Base-by-base conservation (phyloP, 768 basidiomycete genomes). In the Lactarius quietus region DNA sequence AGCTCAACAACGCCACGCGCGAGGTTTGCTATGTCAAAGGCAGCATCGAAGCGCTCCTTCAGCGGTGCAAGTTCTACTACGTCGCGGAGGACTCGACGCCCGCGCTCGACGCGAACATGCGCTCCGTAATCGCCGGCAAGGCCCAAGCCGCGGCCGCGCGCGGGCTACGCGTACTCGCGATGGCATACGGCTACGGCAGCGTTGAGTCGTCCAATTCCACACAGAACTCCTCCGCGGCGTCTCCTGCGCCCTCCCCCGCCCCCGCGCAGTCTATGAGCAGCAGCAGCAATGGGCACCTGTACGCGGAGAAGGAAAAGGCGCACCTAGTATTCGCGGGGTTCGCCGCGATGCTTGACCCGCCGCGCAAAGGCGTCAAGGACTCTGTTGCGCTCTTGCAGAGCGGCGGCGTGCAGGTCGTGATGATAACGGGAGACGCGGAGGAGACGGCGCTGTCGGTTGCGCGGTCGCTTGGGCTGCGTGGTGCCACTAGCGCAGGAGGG, bases 341-440 rank as follows among this genome's bases (percentile, higher is more conserved):
- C 77, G 89, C 92, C 73, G 94, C 92, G 14, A 98, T 98, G 94
- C 79, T 90, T 61, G 96, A 98, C 75, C 96, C 96, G 8, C 96
- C 96, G 1, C 82, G 95, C 54, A 89, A 89, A 70, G 96, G 95
- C 33, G 94, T 98, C n/a, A 88, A 91, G 4, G 92, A 93, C 70
- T 88, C 96, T 23, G 89, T 98, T 68, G 82, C 81, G 43, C 78
- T 90, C 33, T 79, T 98, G 39, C 92, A 95, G 72, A 77, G 80
- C 31, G 95, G 91, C 29, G 93, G 95, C 6, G 90, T 98, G 57
- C 93, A 95, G 71, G 88, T 98, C n/a, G 89, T 98, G 52, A 98
- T 98, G 95, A 97, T 98, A 73, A 98, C 96, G 0, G 95, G 95
- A 5, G 95, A 98, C 71, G 88, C 94, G 39, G 93, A 95, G 75